phyloP scores from a whole-genome alignment of 495 filamentous ascomycete genomes.

The Aspergillus leporis region DNA sequence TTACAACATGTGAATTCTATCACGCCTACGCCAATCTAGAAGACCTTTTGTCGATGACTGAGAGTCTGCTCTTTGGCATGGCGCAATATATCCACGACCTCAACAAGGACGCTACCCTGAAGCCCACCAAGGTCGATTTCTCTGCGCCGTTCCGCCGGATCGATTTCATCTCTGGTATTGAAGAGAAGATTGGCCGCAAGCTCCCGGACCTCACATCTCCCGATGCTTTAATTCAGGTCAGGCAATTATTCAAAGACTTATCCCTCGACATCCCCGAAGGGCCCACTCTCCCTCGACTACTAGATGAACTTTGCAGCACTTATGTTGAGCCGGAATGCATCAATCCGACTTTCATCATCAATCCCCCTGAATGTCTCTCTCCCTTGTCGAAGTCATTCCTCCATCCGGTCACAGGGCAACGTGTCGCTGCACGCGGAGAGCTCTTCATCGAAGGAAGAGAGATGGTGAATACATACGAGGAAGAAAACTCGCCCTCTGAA shows the following conservation, averaged over 20 bases:
- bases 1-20: conserved; percentile 97
- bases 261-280: conserved; percentile 51
- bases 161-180: conserved; percentile 80
- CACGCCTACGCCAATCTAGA: conserved; percentile 76
- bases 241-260: conserved; percentile 56
- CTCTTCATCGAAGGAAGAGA: conserved; percentile 81
- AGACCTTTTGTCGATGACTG: conserved; percentile 74
- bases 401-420: conserved; percentile 60
- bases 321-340: conserved; percentile 75
- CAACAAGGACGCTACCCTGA: conserved; percentile 49
- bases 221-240: conserved; percentile 56
- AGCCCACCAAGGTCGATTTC: conserved; percentile 57
- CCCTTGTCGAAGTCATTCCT: conserved; percentile 86
- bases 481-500: conserved; percentile 90
- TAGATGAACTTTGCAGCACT: conserved; percentile 74
- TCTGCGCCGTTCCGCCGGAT: conserved; percentile 62
- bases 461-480: conserved; percentile 93
- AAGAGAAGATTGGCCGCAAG: conserved; percentile 58
- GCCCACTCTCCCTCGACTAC: conserved; percentile 72
- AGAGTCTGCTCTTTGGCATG: conserved; percentile 62
- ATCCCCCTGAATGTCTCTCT: conserved; percentile 89
- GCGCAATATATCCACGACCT: conserved; percentile 51
- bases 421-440: conserved; percentile 78
- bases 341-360: conserved; percentile 81
- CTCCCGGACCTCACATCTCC: conserved; percentile 66